phyloP scores from a whole-genome alignment of 2,329 filamentous ascomycete species.

The Pseudocercospora pini-densiflorae region DNA sequence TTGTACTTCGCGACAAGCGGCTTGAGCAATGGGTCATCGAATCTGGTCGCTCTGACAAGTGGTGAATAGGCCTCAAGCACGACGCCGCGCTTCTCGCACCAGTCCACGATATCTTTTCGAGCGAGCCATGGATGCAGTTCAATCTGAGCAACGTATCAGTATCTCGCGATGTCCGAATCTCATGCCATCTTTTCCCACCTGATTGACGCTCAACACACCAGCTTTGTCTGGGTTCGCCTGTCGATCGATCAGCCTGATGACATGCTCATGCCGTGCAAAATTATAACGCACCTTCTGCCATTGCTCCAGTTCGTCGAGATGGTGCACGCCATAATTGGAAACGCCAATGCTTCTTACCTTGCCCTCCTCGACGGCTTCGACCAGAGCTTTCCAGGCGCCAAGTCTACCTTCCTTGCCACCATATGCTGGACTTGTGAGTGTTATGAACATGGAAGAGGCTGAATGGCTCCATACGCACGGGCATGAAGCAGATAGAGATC shows the following conservation, averaged over 20 bases:
- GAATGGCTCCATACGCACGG: background rate
- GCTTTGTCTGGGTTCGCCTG: slow-evolving; percentile 53
- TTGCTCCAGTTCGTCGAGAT: slow-evolving; percentile 58
- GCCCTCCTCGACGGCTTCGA: slow-evolving; percentile 57
- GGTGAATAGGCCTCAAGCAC: slow-evolving; percentile 56
- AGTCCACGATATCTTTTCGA: slow-evolving; percentile 76
- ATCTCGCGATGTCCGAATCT: background rate
- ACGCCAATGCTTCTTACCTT: slow-evolving; percentile 60
- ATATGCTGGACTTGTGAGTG: slow-evolving; percentile 45
- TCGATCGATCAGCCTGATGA: background rate
- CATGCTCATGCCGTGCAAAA: background rate
- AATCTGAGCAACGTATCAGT: slow-evolving; percentile 38
- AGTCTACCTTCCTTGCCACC: slow-evolving; percentile 55
- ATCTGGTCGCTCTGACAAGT: slow-evolving; percentile 47
- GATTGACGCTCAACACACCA: slow-evolving; percentile 79
- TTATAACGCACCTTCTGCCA: slow-evolving; percentile 50
- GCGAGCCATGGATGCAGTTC: slow-evolving; percentile 90
- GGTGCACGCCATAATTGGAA: slow-evolving; percentile 60
- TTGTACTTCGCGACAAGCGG: slow-evolving; percentile 59
- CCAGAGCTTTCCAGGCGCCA: slow-evolving; percentile 59
- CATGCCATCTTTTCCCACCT: slow-evolving; percentile 50
- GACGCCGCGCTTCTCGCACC: slow-evolving; percentile 65
- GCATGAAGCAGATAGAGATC: slow-evolving; percentile 57
- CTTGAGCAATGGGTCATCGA: slow-evolving; percentile 58
- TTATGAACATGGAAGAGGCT: background rate